Conservation (phyloP, 2,329 filamentous ascomycete species). For the Cladosporium halotolerans region DNA sequence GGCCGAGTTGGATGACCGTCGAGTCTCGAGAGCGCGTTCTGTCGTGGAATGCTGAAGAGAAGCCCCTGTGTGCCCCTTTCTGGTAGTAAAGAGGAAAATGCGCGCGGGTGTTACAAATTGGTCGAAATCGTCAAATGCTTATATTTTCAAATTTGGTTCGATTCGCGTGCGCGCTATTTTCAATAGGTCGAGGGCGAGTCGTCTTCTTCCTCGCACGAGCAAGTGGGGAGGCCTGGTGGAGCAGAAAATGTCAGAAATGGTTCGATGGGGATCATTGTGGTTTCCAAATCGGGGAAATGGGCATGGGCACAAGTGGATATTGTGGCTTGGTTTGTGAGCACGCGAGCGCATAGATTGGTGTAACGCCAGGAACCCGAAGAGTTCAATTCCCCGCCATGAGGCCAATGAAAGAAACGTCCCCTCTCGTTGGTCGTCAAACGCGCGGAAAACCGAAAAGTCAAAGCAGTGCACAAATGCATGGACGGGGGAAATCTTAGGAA, state of each 20-base stretch:
- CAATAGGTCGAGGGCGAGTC: background rate
- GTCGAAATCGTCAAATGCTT: too few species aligned
- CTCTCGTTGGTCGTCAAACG: background rate
- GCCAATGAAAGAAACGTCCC: background rate
- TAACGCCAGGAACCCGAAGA: background rate
- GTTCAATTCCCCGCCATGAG: background rate
- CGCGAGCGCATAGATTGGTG: background rate
- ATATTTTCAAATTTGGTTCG: too few species aligned
- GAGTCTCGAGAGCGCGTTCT: background rate
- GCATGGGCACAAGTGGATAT: too few species aligned
- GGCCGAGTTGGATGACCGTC: too few species aligned
- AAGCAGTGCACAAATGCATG: background rate
- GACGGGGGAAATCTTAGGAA: background rate
- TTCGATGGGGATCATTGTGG: background rate
- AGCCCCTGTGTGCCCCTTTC: background rate
- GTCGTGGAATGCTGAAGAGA: slow-evolving; percentile 4
- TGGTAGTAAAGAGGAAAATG: slow-evolving; percentile 1
- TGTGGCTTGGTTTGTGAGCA: background rate
- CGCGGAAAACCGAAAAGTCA: background rate
- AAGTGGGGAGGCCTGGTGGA: slow-evolving; percentile 4
- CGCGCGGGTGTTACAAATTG: background rate
- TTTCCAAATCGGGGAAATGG: too few species aligned
- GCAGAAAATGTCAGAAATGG: background rate
- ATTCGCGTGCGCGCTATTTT: background rate
- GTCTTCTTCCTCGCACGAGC: background rate